phyloP scores from a whole-genome alignment of 2,329 filamentous ascomycete genomes.

The Raffaelea arxii region DNA sequence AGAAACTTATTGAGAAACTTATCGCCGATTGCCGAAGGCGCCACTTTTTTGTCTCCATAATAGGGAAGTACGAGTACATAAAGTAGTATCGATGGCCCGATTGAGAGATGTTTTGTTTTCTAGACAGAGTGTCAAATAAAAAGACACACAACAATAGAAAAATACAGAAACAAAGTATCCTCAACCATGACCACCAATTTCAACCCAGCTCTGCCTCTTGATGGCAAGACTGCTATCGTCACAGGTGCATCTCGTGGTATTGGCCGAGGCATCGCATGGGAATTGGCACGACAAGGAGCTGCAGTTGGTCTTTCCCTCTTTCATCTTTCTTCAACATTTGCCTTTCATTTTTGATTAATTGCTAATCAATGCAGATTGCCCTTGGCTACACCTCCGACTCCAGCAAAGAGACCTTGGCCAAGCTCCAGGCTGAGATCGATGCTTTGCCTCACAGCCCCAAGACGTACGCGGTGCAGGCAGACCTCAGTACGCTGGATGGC shows the following conservation, averaged over 20 bases:
- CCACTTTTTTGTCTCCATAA: no score
- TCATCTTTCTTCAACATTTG: neutral
- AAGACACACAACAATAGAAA: neutral
- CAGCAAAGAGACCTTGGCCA: neutral
- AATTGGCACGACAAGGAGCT: neutral
- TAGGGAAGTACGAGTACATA: no score
- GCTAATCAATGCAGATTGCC: neutral
- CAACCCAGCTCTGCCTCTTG: neutral
- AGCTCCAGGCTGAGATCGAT: neutral
- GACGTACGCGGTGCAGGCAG: neutral
- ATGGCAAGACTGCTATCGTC: neutral
- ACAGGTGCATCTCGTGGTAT: neutral
- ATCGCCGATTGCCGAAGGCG: no score
- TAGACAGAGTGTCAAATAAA: neutral
- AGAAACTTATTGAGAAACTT: no score
- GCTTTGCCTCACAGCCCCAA: neutral
- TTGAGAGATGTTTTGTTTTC: neutral
- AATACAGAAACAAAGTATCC: no score
- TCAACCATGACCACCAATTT: neutral
- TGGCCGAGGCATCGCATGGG: neutral
- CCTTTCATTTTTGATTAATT: neutral
- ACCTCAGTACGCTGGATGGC: neutral
- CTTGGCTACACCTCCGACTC: neutral
- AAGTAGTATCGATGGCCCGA: no score
- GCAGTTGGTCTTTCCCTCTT: no score